Base-by-base conservation (phyloP, 768 basidiomycete genomes). In the Strobilomyces dryophilus region DNA sequence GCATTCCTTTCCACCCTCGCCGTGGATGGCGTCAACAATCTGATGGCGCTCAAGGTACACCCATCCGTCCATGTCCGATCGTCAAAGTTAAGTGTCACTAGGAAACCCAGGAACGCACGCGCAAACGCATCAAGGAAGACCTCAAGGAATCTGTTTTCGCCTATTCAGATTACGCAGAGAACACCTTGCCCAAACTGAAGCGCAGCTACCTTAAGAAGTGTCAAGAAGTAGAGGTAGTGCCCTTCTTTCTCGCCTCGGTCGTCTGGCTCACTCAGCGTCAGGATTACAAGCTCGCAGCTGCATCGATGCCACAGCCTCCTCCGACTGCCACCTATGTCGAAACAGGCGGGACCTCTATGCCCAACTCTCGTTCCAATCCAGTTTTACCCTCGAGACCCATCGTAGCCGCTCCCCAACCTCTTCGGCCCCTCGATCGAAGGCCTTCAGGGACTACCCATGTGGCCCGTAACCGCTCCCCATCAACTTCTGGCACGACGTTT, bases 51-150 rank as follows among this genome's bases (percentile, higher is more conserved):
- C 43, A 91, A 85, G 78, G 91, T 83, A 59, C 48, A 64, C 52
- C 43, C 40, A 3, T 20, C 18, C 29, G 29, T 12, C 47, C 31
- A 32, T n/a, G 43, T 20, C 32, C 6, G 18, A 31, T 51, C 8
- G 36, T 35, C 31, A 11, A 29, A 11, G 49, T 50, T 54, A 51
- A 54, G 36, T 53, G 17, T 3, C 9, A 14, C 15, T 55, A 93
- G 91, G 92, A 95, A 60, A 87, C 86, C 11, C 93, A 95, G 73
- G 90, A 92, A 49, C 82, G 94, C 35, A 95, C 92, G n/a, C 79
- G 90, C 44, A 90, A 91, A 65, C 84, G 91, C 26, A 87, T 97
- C 67, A 92, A 89, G 66, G 93, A 95, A 63, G 93, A 95, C 65
- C 70, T 95, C 51, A 93, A 92, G 68, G 83, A 83, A 9, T 90